A percentile compares a stretch with the other conserved stretches of the same genome.
Evolutionary conservation across 495 filamentous ascomycete species (phyloP).

Genomic region (Neurospora africana): DNA sequence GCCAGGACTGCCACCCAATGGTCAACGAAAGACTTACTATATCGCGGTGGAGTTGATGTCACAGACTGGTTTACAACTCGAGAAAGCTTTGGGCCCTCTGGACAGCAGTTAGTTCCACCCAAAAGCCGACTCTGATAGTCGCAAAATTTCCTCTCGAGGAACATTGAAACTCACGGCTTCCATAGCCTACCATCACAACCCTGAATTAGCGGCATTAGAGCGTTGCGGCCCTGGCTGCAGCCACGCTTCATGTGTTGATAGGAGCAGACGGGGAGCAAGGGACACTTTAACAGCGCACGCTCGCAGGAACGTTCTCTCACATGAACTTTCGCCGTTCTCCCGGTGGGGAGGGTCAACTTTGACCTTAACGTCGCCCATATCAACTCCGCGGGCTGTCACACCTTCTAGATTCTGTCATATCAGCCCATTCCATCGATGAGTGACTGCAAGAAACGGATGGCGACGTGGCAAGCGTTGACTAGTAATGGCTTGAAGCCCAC

Average conservation of each 20-base stretch:
- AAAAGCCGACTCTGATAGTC: not conserved
- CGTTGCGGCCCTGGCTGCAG: constrained; percentile 3
- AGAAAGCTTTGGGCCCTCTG: not conserved
- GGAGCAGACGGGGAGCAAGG: not conserved
- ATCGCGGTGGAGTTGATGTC: not conserved
- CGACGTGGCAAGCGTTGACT: constrained; percentile 24
- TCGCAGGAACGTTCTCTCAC: constrained; percentile 21
- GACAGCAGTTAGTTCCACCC: not conserved
- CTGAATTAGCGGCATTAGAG: not conserved
- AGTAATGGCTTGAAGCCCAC: constrained; percentile 10
- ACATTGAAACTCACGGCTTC: not conserved
- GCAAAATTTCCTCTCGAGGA: not conserved
- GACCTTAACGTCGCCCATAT: not conserved
- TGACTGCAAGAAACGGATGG: not conserved
- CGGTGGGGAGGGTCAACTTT: not conserved
- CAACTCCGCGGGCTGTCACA: not conserved
- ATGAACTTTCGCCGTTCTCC: constrained; percentile 18
- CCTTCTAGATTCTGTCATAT: not conserved
- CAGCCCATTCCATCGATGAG: not conserved
- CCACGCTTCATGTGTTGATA: constrained; percentile 11
- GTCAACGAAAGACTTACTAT: not conserved
- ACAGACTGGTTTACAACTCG: not conserved
- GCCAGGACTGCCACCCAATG: not conserved
- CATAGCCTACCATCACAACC: not conserved
- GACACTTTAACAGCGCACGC: constrained; percentile 6